These are phyloP conservation scores for Sporisorium sorghi DNA, from an alignment of 1,284 basidiomycete genomes.

Conservation along the genomic window DNA sequence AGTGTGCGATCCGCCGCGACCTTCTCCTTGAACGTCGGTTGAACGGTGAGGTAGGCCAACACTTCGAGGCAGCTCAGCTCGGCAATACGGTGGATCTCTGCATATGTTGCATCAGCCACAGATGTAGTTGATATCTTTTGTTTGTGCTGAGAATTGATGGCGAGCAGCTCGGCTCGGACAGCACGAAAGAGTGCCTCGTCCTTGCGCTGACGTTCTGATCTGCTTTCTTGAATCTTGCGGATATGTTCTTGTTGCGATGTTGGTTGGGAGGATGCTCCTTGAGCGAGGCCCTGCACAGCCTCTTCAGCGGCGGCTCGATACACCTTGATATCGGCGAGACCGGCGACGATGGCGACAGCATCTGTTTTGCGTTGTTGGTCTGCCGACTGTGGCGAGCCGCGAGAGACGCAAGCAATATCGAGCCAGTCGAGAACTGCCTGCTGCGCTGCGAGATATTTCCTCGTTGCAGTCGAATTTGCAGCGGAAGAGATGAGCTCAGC, in stretches of 20 bases:
- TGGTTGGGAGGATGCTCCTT: slow-evolving; percentile 27
- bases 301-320: slow-evolving; percentile 23
- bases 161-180: slow-evolving; percentile 15
- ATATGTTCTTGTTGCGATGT: slow-evolving; percentile 28
- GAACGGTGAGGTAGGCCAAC: slow-evolving; percentile 56
- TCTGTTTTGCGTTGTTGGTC: slow-evolving; percentile 9
- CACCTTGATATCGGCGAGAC: slow-evolving; percentile 39
- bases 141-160: background rate
- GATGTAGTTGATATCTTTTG: background rate
- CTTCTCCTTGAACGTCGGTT: slow-evolving; percentile 36
- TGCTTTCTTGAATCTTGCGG: slow-evolving; percentile 21
- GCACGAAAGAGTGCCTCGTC: slow-evolving; percentile 25
- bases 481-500: slow-evolving; percentile 45
- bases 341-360: slow-evolving; percentile 34
- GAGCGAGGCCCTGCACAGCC: slow-evolving; percentile 25
- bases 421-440: slow-evolving; percentile 49
- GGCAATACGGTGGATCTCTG: slow-evolving; percentile 6
- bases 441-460: slow-evolving; percentile 36
- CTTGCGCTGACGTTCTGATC: slow-evolving; percentile 28
- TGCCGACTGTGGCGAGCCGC: background rate
- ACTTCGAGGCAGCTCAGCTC: slow-evolving; percentile 55
- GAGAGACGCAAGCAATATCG: slow-evolving; percentile 29
- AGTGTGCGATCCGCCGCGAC: slow-evolving; percentile 26
- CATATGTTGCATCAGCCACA: background rate
- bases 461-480: slow-evolving; percentile 23